A percentile compares a stretch with the other conserved stretches of the same genome.
Evolutionary conservation across 2,329 filamentous ascomycete species (phyloP).

Genomic region (Fusarium tjaetaba): DNA sequence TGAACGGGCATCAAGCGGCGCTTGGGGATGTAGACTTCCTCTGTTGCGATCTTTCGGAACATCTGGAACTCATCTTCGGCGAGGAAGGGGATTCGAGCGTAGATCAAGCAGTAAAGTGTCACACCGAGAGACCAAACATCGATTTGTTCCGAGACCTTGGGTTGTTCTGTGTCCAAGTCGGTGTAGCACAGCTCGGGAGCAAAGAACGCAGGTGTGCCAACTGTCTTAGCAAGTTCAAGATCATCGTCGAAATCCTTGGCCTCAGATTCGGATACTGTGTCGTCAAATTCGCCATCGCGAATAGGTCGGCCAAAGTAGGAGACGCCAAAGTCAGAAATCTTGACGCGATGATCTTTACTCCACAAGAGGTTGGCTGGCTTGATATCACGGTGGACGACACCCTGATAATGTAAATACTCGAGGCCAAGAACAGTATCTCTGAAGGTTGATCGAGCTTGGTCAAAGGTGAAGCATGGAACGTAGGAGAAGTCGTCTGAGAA

Average conservation of each 20-base stretch:
- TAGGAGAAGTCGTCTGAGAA: constrained; percentile 91
- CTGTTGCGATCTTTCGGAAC: constrained; percentile 90
- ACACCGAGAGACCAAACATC: constrained; percentile 98
- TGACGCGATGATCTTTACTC: constrained; percentile 85
- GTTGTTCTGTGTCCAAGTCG: constrained; percentile 74
- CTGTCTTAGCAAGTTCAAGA: constrained; percentile 96
- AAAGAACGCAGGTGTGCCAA: constrained; percentile 97
- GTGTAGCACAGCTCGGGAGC: constrained; percentile 96
- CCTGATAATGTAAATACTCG: constrained; percentile 91
- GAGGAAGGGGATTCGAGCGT: constrained; percentile 91
- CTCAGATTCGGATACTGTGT: constrained; percentile 80
- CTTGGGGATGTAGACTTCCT: constrained; percentile 89
- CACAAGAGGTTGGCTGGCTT: constrained; percentile 92
- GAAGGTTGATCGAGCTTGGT: constrained; percentile 84
- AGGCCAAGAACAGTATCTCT: constrained; percentile 92
- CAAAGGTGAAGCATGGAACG: constrained; percentile 90
- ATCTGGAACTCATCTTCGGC: constrained; percentile 92
- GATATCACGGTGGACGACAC: constrained; percentile 85
- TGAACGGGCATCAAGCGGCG: constrained; percentile 82
- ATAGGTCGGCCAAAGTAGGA: constrained; percentile 94
- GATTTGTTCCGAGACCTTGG: constrained; percentile 89
- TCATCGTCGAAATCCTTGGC: constrained; percentile 90
- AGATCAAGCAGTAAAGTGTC: constrained; percentile 95
- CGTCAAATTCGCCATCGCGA: constrained; percentile 81
- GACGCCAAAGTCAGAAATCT: constrained; percentile 98